phyloP scores from a whole-genome alignment of 441 rosid genomes.

The Brassica balearica region DNA sequence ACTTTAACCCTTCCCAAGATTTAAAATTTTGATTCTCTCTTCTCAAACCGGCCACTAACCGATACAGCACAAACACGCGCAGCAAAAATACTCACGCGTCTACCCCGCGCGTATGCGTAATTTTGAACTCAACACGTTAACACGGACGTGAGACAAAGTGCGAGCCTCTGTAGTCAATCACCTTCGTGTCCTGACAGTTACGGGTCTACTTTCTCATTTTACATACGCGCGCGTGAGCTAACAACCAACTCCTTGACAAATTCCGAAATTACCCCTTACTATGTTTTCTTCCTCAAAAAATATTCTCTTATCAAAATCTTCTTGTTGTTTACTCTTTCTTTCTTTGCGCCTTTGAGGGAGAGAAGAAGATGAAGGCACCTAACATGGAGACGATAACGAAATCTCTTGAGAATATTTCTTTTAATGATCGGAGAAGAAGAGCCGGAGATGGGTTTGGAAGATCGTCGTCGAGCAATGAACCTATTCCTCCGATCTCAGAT shows the following conservation, averaged over 20 bases:
- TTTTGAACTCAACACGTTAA: conserved; percentile 3
- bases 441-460: conserved; percentile 33
- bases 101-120: conserved; percentile 20
- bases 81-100: conserved; percentile 7
- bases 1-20: conserved; percentile 40
- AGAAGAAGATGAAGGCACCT: conserved; percentile 60
- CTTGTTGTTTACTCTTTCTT: conserved; percentile 14
- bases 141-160: conserved; percentile 49
- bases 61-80: conserved; percentile 23
- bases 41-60: conserved; percentile 33
- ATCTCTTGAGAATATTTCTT: conserved; percentile 76
- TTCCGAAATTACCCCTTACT: conserved; percentile 30
- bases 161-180: conserved; percentile 44
- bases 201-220: conserved; percentile 44
- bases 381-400: conserved; percentile 61
- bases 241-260: conserved; percentile 17
- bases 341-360: conserved; percentile 8
- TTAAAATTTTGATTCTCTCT: conserved; percentile 31
- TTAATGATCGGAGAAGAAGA: conserved; percentile 53
- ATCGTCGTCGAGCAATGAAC: conserved; percentile 46
- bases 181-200: conserved; percentile 37
- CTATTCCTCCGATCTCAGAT: conserved; percentile 46
- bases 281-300: conserved; percentile 12
- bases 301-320: conserved; percentile 12
- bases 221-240: conserved; percentile 33